Evolutionary conservation across 306 rosid species (phyloP), one percentile per base, ranked within the genome.

Genomic region (Cucurbita moschata): DNA sequence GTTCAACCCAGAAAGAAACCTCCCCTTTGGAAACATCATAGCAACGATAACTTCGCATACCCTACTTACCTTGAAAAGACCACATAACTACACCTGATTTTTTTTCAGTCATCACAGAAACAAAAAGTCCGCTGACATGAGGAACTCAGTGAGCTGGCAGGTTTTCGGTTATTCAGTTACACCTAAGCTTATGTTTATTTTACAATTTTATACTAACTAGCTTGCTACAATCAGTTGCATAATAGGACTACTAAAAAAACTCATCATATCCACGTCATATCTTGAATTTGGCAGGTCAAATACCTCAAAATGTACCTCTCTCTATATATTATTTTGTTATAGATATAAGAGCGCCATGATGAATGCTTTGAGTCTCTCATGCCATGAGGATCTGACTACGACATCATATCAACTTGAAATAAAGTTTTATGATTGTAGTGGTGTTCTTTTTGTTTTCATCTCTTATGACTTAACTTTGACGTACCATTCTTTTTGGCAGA

Each of bases 401-500:
- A 6, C 10, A 8, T 61, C 18, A 1, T 59, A 26, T 59, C 12
- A 15, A 61, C 46, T 5, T 61, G 21, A 37, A 35, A 61, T 61
- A 15, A 38, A 35, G 43, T 61, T 61, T 5, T 26, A 15, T 37
- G 68, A 37, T 61, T 37, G 2, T 0, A 14, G 23, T 15, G 43
- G 68, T 1, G 12, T 37, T 37, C 10, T 62, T 39, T 18, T 46
- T 59, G 63, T 76, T 50, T 53, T 67, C 5, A 38, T 39, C 44
- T 11, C 43, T 62, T 30, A 59, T 77, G 26, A 30, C 47, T 73
- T 78, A 73, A 71, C 75, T 11, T 50, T 57, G 76, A 15, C 75
- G 78, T 19, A 76, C 13, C 61, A 11, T 82, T 75, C 40, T 73
- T 54, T 51, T 67, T 69, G 78, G 70, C 79, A 95, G 96, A 86